Conservation (phyloP, 768 basidiomycete species). For the Lentinula sp. region DNA sequence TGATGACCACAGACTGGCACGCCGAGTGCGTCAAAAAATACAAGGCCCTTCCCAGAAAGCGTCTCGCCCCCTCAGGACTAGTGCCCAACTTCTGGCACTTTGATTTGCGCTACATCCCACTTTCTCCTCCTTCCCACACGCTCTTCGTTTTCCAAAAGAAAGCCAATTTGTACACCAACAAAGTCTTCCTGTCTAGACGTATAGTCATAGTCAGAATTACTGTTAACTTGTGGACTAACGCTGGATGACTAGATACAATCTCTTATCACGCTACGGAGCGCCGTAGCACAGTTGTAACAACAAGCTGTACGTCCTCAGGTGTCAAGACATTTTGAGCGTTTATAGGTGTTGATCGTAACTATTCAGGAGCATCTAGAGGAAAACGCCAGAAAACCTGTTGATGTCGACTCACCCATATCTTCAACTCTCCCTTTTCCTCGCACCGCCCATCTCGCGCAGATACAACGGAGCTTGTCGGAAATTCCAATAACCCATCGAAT, state of each 20-base stretch:
- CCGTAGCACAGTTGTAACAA: neutral
- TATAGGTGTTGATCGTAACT: neutral
- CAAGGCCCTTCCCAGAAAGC: constrained; percentile 18
- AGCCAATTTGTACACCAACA: constrained; percentile 19
- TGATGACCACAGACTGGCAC: neutral
- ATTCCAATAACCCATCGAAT: neutral
- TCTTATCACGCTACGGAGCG: neutral
- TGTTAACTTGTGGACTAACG: neutral
- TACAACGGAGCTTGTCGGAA: neutral
- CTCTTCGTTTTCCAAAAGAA: constrained; percentile 22
- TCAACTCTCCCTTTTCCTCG: neutral
- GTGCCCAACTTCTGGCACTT: constrained; percentile 28
- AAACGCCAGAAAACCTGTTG: neutral
- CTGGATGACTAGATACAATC: neutral
- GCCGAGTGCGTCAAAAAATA: constrained; percentile 10
- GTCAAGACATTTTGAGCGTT: too few relatives aligned
- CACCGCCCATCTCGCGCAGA: neutral
- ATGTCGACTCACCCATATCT: neutral
- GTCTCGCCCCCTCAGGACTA: constrained; percentile 12
- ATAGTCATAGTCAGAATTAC: neutral
- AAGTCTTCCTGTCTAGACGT: constrained; percentile 15
- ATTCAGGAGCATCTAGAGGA: neutral
- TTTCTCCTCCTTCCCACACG: constrained; percentile 26
- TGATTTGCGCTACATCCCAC: constrained; percentile 25
- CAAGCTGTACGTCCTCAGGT: neutral